These are phyloP conservation scores for Trichocladium uniseriatum DNA, from an alignment of 495 filamentous ascomycete species.

Conservation along the genomic window DNA sequence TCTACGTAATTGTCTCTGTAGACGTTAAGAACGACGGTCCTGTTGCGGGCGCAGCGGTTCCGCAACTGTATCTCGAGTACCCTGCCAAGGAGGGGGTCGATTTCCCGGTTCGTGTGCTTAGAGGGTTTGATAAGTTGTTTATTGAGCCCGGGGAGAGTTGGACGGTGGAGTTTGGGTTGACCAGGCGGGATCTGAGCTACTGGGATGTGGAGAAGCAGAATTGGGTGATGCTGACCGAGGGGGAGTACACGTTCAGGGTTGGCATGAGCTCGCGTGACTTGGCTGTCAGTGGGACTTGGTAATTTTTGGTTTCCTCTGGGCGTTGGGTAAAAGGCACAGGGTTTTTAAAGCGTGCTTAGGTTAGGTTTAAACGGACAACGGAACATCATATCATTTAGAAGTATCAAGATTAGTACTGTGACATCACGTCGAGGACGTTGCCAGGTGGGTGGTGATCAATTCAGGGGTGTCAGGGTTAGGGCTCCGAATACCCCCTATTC, in stretches of 20 bases:
- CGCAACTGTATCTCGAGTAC: conserved; percentile 78
- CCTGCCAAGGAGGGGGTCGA: conserved; percentile 73
- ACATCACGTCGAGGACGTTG: too few relatives aligned
- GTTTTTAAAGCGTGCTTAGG: too few relatives aligned
- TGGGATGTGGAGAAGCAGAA: conserved; percentile 78
- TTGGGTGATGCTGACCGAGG: conserved; percentile 66
- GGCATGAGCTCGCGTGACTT: conserved; percentile 37
- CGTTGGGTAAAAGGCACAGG: neutral
- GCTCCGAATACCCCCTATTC: too few relatives aligned
- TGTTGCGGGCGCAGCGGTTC: conserved; percentile 67
- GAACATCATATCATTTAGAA: too few relatives aligned
- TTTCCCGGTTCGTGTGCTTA: conserved; percentile 62
- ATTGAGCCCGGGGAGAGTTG: conserved; percentile 59
- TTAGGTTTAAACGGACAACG: too few relatives aligned
- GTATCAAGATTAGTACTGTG: too few relatives aligned
- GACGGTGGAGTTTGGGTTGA: conserved; percentile 59
- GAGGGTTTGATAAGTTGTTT: conserved; percentile 72
- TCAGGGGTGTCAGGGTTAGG: too few relatives aligned
- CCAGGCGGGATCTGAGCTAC: conserved; percentile 76
- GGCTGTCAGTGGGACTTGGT: conserved; percentile 27
- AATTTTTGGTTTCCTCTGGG: neutral
- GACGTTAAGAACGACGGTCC: conserved; percentile 76
- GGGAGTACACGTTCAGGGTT: conserved; percentile 36
- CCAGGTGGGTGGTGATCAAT: too few relatives aligned
- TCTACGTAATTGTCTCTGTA: conserved; percentile 65